Evolutionary conservation across 129 eudicot species (phyloP).

Genomic region (Gnaphalium uliginosum): DNA sequence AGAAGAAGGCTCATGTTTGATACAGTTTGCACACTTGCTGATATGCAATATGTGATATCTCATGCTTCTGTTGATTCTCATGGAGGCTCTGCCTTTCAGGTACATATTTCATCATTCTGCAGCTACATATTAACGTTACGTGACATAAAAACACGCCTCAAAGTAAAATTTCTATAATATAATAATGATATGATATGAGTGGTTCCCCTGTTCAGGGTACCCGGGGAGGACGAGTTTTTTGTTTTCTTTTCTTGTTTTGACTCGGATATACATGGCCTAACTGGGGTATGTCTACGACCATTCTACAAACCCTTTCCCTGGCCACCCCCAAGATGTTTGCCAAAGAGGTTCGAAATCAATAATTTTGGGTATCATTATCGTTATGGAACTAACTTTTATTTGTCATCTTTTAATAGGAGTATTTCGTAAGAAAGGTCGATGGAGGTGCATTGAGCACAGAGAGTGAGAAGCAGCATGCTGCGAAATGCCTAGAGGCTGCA

Average conservation of each 20-base stretch:
- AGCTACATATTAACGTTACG: not conserved
- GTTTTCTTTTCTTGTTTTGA: too few species aligned
- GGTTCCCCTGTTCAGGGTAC: too few species aligned
- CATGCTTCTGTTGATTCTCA: slow-evolving; percentile 71
- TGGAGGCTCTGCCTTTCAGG: slow-evolving; percentile 71
- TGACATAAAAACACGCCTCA: not conserved
- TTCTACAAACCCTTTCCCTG: too few species aligned
- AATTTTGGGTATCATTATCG: too few species aligned
- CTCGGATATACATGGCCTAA: too few species aligned
- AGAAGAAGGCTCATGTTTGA: slow-evolving; percentile 71
- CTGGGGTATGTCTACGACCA: too few species aligned
- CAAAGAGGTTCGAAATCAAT: too few species aligned
- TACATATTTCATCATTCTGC: slow-evolving; percentile 6
- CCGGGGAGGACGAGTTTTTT: too few species aligned
- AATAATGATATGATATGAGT: too few species aligned
- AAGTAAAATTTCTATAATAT: too few species aligned
- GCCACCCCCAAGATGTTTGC: too few species aligned
- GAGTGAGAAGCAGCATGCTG: slow-evolving; percentile 63
- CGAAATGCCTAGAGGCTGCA: slow-evolving; percentile 76
- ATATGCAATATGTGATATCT: slow-evolving; percentile 66
- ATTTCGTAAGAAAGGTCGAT: slow-evolving; percentile 63
- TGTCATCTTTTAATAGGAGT: slow-evolving; percentile 43
- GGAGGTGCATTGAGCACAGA: slow-evolving; percentile 55
- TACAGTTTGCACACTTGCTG: slow-evolving; percentile 72
- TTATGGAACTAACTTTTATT: not conserved